Base-by-base conservation (phyloP, 768 basidiomycete species). In the Mycena alexandri region DNA sequence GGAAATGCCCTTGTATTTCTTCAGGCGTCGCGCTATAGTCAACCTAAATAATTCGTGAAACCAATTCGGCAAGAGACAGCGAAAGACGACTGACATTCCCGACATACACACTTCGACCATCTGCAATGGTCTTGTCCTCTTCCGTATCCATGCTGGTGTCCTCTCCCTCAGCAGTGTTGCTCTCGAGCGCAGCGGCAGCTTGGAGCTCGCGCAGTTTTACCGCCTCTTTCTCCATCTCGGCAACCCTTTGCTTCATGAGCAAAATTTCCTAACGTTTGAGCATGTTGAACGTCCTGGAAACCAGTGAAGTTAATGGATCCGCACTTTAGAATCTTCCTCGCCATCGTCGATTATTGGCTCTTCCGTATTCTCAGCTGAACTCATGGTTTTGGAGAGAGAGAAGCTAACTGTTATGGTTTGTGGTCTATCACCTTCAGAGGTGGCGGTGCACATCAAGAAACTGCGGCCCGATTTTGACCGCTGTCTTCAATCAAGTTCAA, bases 11-110 rank as follows among this genome's bases (percentile, higher is more conserved):
- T 82, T 99, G 98, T 55, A 99, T 96, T 78, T 99, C 98, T 80
- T 99, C 98, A 19, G 98, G 98, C 17, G 98, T 98, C 13, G 97
- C 93, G 59, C 90, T 86, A 78, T 99, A 99, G 83, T 99, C 98
- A 63, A 99, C 98, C 98, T 99, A 68, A 38, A 60, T 46, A 36
- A 51, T 61, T 61, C 47, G 50, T 65, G 29, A 73, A 34, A 56
- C 41, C 25, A 43, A 24, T 57, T 55, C 47, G 41, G 62, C 51
- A 17, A 63, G 68, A 69, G 19, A 59, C 65, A 70, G 29, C 29
- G 67, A 48, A 61, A 70, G 61, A 25, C 21, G n/a, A 82, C 93
- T 75, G 75, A 98, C 98, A 81, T 98, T 99, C 60, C 98, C 98
- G 74, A 99, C 91, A 78, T 95, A 98, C 48, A 99, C 81, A 81